A percentile compares a stretch with the other conserved stretches of the same genome.
phyloP scores from a whole-genome alignment of 805 yeast genomes.

The Starmerella tilneyi region DNA sequence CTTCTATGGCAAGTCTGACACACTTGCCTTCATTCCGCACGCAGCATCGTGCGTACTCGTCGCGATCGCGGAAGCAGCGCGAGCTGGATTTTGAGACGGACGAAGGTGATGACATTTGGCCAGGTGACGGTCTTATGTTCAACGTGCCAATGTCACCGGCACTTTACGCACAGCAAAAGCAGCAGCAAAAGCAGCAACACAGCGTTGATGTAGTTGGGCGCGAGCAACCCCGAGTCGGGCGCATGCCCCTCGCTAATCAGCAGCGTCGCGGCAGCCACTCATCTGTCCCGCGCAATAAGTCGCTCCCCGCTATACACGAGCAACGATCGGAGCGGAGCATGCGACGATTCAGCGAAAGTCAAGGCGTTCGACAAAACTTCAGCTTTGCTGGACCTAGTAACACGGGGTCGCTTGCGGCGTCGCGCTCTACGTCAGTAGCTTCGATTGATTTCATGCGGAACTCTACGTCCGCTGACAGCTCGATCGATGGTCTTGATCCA shows the following conservation, averaged over 20 bases:
- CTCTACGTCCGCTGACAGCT: not conserved
- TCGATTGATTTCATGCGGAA: not conserved
- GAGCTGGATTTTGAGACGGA: conserved; percentile 31
- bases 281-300: not conserved
- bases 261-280: not conserved
- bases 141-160: conserved; percentile 59
- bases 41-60: conserved; percentile 10
- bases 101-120: conserved; percentile 46
- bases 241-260: not conserved
- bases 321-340: not conserved
- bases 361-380: no score
- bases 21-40: conserved; percentile 8
- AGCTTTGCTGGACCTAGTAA: no score
- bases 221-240: not conserved
- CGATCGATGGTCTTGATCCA: conserved; percentile 28
- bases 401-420: no score
- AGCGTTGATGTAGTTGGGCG: not conserved
- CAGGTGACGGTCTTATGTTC: conserved; percentile 44
- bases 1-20: conserved; percentile 26
- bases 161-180: conserved; percentile 31
- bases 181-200: conserved; percentile 10
- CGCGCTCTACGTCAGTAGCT: not conserved
- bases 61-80: conserved; percentile 27
- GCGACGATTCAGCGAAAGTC: no score
- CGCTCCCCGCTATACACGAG: not conserved